Evolutionary conservation across 306 rosid species (phyloP), one percentile per base, ranked within the genome.

Genomic region (Arachis hypogaea): DNA sequence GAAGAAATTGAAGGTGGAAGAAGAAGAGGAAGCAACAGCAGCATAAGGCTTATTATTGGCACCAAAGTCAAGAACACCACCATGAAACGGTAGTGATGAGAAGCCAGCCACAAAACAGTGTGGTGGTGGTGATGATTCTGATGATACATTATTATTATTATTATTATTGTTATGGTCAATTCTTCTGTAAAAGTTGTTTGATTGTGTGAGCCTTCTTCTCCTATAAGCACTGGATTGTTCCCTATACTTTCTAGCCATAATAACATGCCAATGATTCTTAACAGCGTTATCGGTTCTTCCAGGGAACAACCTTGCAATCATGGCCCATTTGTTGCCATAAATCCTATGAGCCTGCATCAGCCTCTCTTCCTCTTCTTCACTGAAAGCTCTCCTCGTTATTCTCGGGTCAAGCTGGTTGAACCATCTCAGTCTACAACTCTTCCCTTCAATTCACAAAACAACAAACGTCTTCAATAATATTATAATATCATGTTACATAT

Each of bases 291-390:
- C 99, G 8, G 99, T 95, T 78, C 99, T 87, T 7, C 99, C 99
- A 0, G 99, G 99, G 72, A 95, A 95, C 6, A 95, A 90, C 73
- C 99, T 90, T 0, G 99, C 99, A 47, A 94, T 94, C 95, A 94
- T 85, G 50, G 99, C 99, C 99, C 99, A 94, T 86, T 94, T 94
- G 88, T 95, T 95, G 3, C 99, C 99, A 77, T 95, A 95, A 52
- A 90, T 74, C 64, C 97, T 86, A 78, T 95, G 99, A 33, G 99
- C 97, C 45, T 92, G 98, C 99, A 92, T 92, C 57, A 95, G 86
- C 56, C 98, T 87, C 4, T 95, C 99, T 67, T 95, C 99, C 64
- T 95, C 99, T 38, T 92, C 98, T 60, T 95, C 99, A 14, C 54
- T 90, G 52, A 95, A 95, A 4, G 97, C 97, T 69, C 89, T 85